phyloP scores from a whole-genome alignment of 352 stramenopile genomes.

The Blastocystis sp. region DNA sequence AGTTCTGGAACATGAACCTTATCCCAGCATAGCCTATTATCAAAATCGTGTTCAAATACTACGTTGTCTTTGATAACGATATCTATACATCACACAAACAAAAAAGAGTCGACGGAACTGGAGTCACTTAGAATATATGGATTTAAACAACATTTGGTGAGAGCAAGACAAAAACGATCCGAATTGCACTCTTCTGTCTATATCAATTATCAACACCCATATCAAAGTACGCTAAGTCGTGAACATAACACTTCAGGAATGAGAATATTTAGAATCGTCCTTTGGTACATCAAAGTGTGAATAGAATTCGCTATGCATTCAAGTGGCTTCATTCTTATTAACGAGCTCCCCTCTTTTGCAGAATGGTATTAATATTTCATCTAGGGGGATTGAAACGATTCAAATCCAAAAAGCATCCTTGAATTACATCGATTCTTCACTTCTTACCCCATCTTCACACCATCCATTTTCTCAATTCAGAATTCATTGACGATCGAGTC shows the following conservation, averaged over 20 bases:
- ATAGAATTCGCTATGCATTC: neutral
- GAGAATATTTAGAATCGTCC: slow-evolving; percentile 14
- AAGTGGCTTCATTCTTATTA: slow-evolving; percentile 1
- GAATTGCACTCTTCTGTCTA: slow-evolving; percentile 26
- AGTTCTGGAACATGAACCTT: neutral
- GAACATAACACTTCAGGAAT: neutral
- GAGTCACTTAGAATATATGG: neutral
- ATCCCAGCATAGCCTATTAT: neutral
- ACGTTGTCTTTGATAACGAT: neutral
- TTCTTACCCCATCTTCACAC: neutral
- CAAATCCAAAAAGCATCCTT: neutral
- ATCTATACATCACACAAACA: neutral
- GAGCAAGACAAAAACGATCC: neutral
- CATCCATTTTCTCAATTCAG: neutral
- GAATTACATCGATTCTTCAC: neutral
- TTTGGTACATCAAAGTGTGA: slow-evolving; percentile 4
- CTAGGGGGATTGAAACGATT: neutral
- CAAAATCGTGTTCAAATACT: neutral
- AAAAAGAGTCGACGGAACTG: neutral
- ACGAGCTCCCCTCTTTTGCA: too few species aligned
- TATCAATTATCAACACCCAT: too few species aligned
- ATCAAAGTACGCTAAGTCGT: neutral
- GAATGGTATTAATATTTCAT: too few species aligned
- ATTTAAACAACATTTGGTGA: slow-evolving; percentile 17
- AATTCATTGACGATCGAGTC: neutral